A percentile compares a stretch with the other conserved stretches of the same genome.
These are phyloP conservation scores for Calophaca sinica DNA, from an alignment of 306 rosid genomes.

Conservation along the genomic window DNA sequence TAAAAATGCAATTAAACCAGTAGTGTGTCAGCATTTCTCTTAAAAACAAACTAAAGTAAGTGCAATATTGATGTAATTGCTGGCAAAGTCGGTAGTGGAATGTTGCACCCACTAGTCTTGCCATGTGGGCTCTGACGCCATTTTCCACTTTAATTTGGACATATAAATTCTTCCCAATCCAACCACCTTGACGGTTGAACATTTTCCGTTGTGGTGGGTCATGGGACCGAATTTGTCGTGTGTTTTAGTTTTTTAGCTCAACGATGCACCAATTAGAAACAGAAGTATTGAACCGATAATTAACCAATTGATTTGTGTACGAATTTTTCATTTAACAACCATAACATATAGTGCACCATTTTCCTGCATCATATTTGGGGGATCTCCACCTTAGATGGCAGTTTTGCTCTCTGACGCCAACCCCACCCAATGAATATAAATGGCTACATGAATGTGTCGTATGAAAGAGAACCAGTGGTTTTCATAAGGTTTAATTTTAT, in stretches of 20 bases:
- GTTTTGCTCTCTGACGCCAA: conserved; percentile 68
- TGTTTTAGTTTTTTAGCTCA: too few species aligned
- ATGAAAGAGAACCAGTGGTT: neutral
- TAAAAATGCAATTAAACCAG: too few species aligned
- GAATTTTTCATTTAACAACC: neutral
- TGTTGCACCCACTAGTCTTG: conserved; percentile 35
- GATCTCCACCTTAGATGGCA: conserved; percentile 31
- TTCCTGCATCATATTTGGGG: neutral
- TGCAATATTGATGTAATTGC: neutral
- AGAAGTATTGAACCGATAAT: too few species aligned
- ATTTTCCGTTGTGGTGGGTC: conserved; percentile 40
- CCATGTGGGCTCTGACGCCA: conserved; percentile 55
- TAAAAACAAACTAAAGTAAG: too few species aligned
- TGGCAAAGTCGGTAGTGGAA: neutral
- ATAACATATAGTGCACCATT: neutral
- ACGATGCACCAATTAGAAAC: neutral
- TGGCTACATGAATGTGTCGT: neutral
- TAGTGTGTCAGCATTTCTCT: too few species aligned
- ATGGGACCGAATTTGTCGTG: neutral
- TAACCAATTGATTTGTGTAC: neutral
- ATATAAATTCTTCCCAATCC: neutral
- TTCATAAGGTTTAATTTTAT: neutral
- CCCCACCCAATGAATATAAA: conserved; percentile 55
- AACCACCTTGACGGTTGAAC: conserved; percentile 35
- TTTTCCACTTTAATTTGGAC: conserved; percentile 51